Conservation (phyloP, 2,329 filamentous ascomycete species). For the Lecanicillium sp. region DNA sequence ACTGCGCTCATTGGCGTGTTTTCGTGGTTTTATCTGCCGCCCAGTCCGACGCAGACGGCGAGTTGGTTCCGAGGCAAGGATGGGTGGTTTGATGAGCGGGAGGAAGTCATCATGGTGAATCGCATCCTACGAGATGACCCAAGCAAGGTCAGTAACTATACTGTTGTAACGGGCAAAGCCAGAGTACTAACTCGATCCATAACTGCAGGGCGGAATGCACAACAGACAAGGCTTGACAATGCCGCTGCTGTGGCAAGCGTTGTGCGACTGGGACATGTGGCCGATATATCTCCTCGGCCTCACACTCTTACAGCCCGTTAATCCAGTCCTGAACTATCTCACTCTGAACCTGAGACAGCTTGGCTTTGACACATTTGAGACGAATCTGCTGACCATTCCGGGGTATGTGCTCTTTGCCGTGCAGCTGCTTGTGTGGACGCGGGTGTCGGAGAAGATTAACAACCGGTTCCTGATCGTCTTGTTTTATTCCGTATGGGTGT, state of each 20-base stretch:
- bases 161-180: too few species aligned
- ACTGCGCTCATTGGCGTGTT: constrained; percentile 41
- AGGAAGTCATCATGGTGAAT: constrained; percentile 55
- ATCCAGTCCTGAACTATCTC: constrained; percentile 44
- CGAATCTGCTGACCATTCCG: constrained; percentile 58
- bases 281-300: constrained; percentile 47
- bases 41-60: constrained; percentile 39
- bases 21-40: constrained; percentile 48
- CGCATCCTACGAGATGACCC: constrained; percentile 52
- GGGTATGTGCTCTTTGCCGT: constrained; percentile 39
- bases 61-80: constrained; percentile 43
- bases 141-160: constrained; percentile 26
- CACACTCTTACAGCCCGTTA: constrained; percentile 36
- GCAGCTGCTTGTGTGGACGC: constrained; percentile 20
- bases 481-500: constrained; percentile 10
- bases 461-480: constrained; percentile 20
- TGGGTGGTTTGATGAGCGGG: constrained; percentile 53
- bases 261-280: constrained; percentile 42
- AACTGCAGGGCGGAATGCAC: constrained; percentile 42
- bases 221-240: constrained; percentile 49
- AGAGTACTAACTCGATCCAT: background rate
- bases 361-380: constrained; percentile 52
- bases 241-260: constrained; percentile 39
- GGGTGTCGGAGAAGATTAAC: constrained; percentile 25
- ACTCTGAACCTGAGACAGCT: constrained; percentile 50